Conservation (phyloP, 1,284 basidiomycete species). For the Tilletia caries region DNA sequence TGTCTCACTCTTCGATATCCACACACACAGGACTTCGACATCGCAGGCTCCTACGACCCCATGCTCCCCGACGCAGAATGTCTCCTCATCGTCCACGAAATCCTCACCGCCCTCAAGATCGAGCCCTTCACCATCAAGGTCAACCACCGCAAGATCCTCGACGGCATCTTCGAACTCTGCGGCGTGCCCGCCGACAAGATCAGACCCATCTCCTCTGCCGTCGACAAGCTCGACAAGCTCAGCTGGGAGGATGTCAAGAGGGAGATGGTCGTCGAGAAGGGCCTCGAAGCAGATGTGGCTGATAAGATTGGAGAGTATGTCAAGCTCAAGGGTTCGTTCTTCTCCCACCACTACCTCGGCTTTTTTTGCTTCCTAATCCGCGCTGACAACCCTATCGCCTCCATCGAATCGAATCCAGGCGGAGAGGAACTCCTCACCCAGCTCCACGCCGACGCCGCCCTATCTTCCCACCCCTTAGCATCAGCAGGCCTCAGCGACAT, state of each 20-base stretch:
- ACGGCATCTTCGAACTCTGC: conserved; percentile 94
- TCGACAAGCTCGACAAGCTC: conserved; percentile 94
- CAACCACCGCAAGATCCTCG: conserved; percentile 91
- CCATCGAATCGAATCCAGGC: conserved; percentile 58
- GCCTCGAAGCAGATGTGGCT: conserved; percentile 74
- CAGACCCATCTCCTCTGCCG: conserved; percentile 89
- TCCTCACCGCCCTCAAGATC: conserved; percentile 77
- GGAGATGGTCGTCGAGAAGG: conserved; percentile 96
- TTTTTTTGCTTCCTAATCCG: background rate
- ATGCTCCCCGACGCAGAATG: conserved; percentile 98
- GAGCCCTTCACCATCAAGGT: conserved; percentile 87
- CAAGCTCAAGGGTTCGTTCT: conserved; percentile 73
- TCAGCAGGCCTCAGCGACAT: conserved; percentile 88
- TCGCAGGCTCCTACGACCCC: conserved; percentile 77
- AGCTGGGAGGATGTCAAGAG: conserved; percentile 89
- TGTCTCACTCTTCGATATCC: background rate
- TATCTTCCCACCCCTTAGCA: conserved; percentile 69
- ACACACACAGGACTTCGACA: conserved; percentile 90
- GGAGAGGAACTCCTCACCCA: conserved; percentile 73
- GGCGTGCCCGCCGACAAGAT: conserved; percentile 90
- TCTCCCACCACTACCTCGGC: background rate
- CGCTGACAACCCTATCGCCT: background rate
- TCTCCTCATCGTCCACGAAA: conserved; percentile 75
- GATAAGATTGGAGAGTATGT: conserved; percentile 97
- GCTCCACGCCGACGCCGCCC: conserved; percentile 66